These are phyloP conservation scores for Aechmea fasciata DNA, from an alignment of 176 grass and related monocot species.

Conservation along the genomic window DNA sequence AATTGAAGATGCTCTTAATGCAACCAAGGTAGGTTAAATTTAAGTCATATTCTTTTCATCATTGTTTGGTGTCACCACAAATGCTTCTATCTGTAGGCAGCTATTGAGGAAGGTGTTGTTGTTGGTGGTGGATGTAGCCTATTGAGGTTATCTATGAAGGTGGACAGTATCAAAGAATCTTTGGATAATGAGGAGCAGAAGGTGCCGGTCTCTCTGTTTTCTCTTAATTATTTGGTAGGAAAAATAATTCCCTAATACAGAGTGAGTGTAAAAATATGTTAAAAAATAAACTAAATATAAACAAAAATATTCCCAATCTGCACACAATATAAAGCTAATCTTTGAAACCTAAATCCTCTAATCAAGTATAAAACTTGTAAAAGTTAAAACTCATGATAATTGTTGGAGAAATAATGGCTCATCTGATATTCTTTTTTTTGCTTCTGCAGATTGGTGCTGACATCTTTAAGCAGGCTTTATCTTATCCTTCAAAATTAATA, in stretches of 20 bases:
- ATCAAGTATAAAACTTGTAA: neutral
- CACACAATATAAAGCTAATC: neutral
- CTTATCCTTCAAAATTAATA: constrained; percentile 75
- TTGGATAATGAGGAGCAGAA: constrained; percentile 77
- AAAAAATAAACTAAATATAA: neutral
- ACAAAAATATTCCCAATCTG: neutral
- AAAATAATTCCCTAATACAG: neutral
- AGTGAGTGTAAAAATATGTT: neutral
- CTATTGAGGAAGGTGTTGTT: constrained; percentile 96
- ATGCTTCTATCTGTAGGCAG: constrained; percentile 45
- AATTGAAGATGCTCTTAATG: constrained; percentile 90
- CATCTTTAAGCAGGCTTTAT: constrained; percentile 82
- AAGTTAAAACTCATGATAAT: neutral
- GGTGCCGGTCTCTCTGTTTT: constrained; percentile 24
- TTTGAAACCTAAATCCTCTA: neutral
- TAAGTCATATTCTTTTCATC: constrained; percentile 2
- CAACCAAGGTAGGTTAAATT: constrained; percentile 56
- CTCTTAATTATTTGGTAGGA: neutral
- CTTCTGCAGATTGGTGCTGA: constrained; percentile 85
- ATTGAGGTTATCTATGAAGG: constrained; percentile 74
- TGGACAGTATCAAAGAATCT: constrained; percentile 63
- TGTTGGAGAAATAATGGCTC: constrained; percentile 10
- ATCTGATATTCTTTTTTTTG: constrained; percentile 4
- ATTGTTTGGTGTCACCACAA: neutral
- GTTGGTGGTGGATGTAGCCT: constrained; percentile 89